Evolutionary conservation across 441 rosid species (phyloP).

Genomic region (Erodium chrysanthum): DNA sequence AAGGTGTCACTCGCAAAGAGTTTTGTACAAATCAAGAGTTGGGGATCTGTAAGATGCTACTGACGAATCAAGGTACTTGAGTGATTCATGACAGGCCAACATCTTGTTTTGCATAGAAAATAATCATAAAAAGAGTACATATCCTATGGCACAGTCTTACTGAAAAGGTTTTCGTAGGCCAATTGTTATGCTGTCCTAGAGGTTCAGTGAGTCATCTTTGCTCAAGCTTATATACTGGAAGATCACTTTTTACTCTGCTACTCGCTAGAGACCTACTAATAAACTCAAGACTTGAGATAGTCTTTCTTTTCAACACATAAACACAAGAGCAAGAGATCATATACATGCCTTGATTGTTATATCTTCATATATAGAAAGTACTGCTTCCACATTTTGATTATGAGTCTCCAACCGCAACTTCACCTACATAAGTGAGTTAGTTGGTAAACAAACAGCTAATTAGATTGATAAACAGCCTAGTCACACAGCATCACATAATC

Average conservation of each 20-base stretch:
- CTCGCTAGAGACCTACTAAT: not conserved
- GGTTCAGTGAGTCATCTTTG: not conserved
- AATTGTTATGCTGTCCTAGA: not conserved
- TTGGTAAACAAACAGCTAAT: not conserved
- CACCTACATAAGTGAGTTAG: conserved; percentile 36
- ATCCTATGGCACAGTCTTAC: not conserved
- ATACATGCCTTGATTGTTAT: conserved; percentile 54
- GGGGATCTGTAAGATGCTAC: too few species aligned
- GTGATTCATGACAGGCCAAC: not conserved
- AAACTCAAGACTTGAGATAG: not conserved
- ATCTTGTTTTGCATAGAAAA: too few species aligned
- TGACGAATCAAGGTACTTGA: too few species aligned
- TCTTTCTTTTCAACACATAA: not conserved
- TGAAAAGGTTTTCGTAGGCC: not conserved
- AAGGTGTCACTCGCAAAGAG: too few species aligned
- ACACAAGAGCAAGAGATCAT: conserved; percentile 10
- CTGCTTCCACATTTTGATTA: conserved; percentile 66
- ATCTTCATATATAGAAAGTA: conserved; percentile 64
- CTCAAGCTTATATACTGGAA: not conserved
- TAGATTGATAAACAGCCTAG: not conserved
- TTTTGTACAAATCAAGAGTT: too few species aligned
- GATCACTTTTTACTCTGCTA: not conserved
- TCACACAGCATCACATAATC: not conserved
- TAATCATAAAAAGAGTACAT: not conserved
- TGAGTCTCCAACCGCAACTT: conserved; percentile 68